These are phyloP conservation scores for Ogataea ganodermae DNA, from an alignment of 805 yeast species.

Conservation along the genomic window DNA sequence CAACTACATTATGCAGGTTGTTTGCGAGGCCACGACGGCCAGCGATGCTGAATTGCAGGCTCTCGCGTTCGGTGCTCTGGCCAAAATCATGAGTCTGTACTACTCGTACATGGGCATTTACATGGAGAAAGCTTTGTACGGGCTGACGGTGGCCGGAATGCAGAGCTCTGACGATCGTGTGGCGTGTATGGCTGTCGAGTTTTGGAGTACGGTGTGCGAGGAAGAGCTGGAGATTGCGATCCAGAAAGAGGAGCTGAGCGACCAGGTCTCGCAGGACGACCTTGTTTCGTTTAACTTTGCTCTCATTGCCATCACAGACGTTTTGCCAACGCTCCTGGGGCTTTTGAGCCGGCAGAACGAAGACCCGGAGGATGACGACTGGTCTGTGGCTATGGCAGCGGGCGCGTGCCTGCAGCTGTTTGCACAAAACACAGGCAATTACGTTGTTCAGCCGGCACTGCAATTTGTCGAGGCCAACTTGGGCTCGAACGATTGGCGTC, in stretches of 20 bases:
- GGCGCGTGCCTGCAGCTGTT: constrained; percentile 94
- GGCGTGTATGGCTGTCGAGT: constrained; percentile 97
- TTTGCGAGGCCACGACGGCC: constrained; percentile 98
- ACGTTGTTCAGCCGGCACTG: constrained; percentile 82
- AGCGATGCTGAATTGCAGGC: constrained; percentile 80
- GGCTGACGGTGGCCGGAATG: constrained; percentile 90
- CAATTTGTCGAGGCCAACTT: constrained; percentile 80
- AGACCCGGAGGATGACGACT: constrained; percentile 92
- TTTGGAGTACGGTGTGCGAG: constrained; percentile 99
- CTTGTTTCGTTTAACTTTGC: constrained; percentile 78
- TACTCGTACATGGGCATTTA: constrained; percentile 88
- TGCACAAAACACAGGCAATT: constrained; percentile 86
- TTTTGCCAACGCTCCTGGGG: constrained; percentile 80
- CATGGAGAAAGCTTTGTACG: constrained; percentile 95
- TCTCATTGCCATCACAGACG: constrained; percentile 76
- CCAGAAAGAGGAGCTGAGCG: constrained; percentile 63
- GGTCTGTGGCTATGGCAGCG: constrained; percentile 99
- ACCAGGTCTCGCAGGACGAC: constrained; percentile 43
- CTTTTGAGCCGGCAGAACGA: constrained; percentile 87
- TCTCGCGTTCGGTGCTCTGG: constrained; percentile 93
- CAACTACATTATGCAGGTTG: constrained; percentile 97
- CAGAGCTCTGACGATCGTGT: constrained; percentile 79
- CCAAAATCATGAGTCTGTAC: constrained; percentile 87
- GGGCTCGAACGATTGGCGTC: constrained; percentile 66
- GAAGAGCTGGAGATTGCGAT: constrained; percentile 83